Conservation (phyloP, 306 rosid species). For the Echinosophora koreensis region DNA sequence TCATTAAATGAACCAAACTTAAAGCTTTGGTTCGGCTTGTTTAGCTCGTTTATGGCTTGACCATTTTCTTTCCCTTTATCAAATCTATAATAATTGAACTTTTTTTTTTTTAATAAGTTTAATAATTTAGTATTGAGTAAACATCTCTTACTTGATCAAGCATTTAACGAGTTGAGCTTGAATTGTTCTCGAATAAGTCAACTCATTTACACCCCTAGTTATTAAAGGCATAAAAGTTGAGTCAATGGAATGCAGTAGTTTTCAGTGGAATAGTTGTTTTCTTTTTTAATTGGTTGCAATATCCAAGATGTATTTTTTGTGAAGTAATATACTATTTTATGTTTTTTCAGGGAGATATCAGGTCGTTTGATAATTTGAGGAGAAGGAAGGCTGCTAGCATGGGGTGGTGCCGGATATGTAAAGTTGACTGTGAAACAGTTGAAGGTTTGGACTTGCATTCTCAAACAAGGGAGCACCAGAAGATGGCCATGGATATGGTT, state of each 20-base stretch:
- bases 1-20: background rate
- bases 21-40: background rate
- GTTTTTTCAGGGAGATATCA: conserved; percentile 74
- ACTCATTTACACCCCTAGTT: background rate
- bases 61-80: background rate
- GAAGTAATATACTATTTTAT: conserved; percentile 13
- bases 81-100: background rate
- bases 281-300: conserved; percentile 22
- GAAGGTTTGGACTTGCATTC: conserved; percentile 97
- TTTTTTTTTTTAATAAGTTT: background rate
- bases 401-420: conserved; percentile 99
- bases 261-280: conserved; percentile 7
- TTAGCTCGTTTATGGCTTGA: background rate
- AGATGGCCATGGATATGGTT: conserved; percentile 93
- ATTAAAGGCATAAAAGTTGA: conserved; percentile 21
- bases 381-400: conserved; percentile 77
- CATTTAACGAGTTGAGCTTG: background rate
- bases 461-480: conserved; percentile 96
- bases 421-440: conserved; percentile 92
- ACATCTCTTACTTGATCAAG: background rate
- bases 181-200: background rate
- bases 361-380: conserved; percentile 71
- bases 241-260: conserved; percentile 29
- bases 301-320: conserved; percentile 22
- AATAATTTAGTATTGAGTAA: background rate